Conservation (phyloP, 352 stramenopile species). For the Phytophthora rubi region DNA sequence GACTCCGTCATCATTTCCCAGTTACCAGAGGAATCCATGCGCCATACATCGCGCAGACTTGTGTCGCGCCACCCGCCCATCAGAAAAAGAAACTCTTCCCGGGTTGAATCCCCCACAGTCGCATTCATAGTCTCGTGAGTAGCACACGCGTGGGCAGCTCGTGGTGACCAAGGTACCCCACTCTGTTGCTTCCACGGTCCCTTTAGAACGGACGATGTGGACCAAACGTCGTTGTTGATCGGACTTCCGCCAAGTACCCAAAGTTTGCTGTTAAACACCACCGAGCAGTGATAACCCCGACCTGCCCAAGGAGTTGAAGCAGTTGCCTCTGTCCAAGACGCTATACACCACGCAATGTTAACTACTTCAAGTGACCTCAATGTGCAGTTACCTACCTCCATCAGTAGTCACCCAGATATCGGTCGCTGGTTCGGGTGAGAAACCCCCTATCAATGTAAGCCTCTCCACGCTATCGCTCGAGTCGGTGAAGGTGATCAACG, state of each 20-base stretch:
- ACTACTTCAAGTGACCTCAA: neutral
- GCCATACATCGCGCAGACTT: slow-evolving; percentile 75
- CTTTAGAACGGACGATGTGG: slow-evolving; percentile 60
- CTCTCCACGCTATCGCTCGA: slow-evolving; percentile 53
- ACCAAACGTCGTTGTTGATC: slow-evolving; percentile 86
- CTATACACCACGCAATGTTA: slow-evolving; percentile 25
- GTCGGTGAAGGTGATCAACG: slow-evolving; percentile 68
- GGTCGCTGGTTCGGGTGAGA: slow-evolving; percentile 74
- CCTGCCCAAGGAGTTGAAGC: slow-evolving; percentile 55
- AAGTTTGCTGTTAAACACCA: slow-evolving; percentile 60
- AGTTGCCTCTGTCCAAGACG: slow-evolving; percentile 49
- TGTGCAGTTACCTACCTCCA: slow-evolving; percentile 48
- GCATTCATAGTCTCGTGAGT: slow-evolving; percentile 61
- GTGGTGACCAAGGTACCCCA: slow-evolving; percentile 55
- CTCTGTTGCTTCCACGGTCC: slow-evolving; percentile 58
- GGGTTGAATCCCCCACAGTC: slow-evolving; percentile 60
- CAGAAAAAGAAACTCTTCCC: slow-evolving; percentile 61
- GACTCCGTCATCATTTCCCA: slow-evolving; percentile 49
- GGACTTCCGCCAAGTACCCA: slow-evolving; percentile 81
- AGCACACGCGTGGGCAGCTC: slow-evolving; percentile 67
- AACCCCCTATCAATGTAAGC: slow-evolving; percentile 70
- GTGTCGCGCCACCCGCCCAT: slow-evolving; percentile 75
- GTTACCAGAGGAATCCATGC: slow-evolving; percentile 49
- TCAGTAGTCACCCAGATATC: slow-evolving; percentile 79
- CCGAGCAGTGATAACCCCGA: slow-evolving; percentile 77